These are phyloP conservation scores for Solanum chilense DNA, from an alignment of 257 asterid species.

Conservation along the genomic window DNA sequence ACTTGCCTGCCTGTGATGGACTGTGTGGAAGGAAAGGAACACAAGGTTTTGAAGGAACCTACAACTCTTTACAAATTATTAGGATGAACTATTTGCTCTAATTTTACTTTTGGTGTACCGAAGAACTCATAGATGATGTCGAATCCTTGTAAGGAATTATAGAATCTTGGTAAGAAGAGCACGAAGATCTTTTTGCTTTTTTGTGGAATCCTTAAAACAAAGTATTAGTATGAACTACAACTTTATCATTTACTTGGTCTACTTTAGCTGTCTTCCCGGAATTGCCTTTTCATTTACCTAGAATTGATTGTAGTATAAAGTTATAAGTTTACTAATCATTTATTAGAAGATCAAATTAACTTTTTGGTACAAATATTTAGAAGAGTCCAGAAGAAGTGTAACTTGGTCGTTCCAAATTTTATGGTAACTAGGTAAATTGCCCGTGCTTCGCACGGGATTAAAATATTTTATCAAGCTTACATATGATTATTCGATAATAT, in stretches of 20 bases:
- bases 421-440: background rate
- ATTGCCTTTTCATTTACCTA: background rate
- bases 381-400: background rate
- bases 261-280: background rate
- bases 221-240: background rate
- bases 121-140: background rate
- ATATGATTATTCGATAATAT: no score
- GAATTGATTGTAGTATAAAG: background rate
- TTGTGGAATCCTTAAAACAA: background rate
- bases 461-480: no score
- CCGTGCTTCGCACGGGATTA: no score
- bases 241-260: background rate
- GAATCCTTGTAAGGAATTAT: background rate
- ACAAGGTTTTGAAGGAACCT: background rate
- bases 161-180: background rate
- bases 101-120: background rate
- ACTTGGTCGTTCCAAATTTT: background rate
- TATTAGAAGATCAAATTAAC: background rate
- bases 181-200: background rate
- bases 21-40: background rate
- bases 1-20: background rate
- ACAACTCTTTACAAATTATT: background rate
- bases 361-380: background rate
- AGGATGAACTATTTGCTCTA: background rate
- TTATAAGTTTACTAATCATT: background rate